Evolutionary conservation across 1,139 yeast species (phyloP).

Genomic region (Nadsonia commutata): DNA sequence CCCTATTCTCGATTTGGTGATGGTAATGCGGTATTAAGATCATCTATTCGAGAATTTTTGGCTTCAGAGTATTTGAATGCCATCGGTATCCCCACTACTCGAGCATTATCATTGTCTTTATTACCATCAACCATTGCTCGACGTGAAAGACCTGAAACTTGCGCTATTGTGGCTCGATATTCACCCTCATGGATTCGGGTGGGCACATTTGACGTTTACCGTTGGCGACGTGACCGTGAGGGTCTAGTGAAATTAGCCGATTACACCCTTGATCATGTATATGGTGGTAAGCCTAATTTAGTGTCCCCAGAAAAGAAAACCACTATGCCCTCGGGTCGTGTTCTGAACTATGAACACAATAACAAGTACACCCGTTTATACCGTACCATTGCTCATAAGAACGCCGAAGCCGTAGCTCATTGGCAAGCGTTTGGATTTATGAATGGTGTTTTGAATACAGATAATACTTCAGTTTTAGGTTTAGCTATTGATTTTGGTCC

Average conservation of each 20-base stretch:
- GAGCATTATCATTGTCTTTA: constrained; percentile 61
- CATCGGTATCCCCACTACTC: constrained; percentile 72
- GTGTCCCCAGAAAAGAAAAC: constrained; percentile 7
- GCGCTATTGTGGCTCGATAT: constrained; percentile 76
- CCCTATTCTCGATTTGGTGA: constrained; percentile 93
- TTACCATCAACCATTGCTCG: constrained; percentile 69
- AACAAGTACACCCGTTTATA: constrained; percentile 60
- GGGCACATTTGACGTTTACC: constrained; percentile 78
- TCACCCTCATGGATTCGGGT: constrained; percentile 79
- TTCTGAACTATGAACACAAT: constrained; percentile 15
- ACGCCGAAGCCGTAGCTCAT: constrained; percentile 64
- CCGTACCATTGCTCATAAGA: constrained; percentile 51
- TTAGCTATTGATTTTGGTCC: constrained; percentile 91
- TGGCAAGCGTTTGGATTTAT: constrained; percentile 90
- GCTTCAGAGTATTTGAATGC: constrained; percentile 73
- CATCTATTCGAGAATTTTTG: constrained; percentile 76
- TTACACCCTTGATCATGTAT: constrained; percentile 56
- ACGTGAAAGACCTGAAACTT: constrained; percentile 56
- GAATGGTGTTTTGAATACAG: constrained; percentile 91
- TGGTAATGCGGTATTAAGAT: constrained; percentile 83
- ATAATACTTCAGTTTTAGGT: constrained; percentile 79
- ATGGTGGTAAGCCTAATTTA: constrained; percentile 29
- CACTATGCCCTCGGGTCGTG: constrained; percentile 3
- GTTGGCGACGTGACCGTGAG: constrained; percentile 55
- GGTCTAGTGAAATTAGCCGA: constrained; percentile 54